Evolutionary conservation across 345 rosid species (phyloP), one percentile per base, ranked within the genome.

Genomic region (Corchorus capsularis): DNA sequence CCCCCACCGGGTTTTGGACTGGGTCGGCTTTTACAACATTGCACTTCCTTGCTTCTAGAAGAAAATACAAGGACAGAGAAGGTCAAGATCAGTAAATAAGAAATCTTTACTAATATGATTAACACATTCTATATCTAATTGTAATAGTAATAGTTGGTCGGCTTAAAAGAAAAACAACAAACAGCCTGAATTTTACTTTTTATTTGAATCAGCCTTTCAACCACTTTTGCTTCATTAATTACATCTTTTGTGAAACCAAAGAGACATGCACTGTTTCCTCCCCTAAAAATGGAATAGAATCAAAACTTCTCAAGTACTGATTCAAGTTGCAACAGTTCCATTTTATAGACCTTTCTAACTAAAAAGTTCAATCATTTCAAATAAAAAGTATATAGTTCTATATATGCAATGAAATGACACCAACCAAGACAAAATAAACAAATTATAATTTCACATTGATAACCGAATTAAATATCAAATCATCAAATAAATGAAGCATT

Each of bases 321-420:
- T 53, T 35, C 34, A 55, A 34, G 63, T 54, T 16, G 20, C 32
- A 55, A 41, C 32, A 55, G 50, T 39, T 53, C 10, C 47, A n/a
- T 11, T 39, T 37, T 16, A 1, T 34, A 39, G 27, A 16, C 22
- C 46, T 15, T 15, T 62, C 7, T 6, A 63, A 63, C 13, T 34
- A 35, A 63, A 35, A 52, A 19, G 8, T 4, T 17, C 17, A 52
- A 16, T 52, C 75, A 72, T 72, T 72, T 72, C 37, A 15, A 34
- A 45, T 57, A 37, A 43, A n/a, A 9, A 10, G 69, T 4, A 54
- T 9, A 27, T 8, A 41, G 53, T 14, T 10, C 53, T 72, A 6
- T n/a, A n/a, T n/a, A n/a, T 20, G 37, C 43, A 45, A 39, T 59
- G 67, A 45, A 73, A 73, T 46, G 68, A 57, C 19, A 72, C 27